A percentile compares a stretch with the other conserved stretches of the same genome.
These are phyloP conservation scores for Bretschneidera sinensis DNA, from an alignment of 345 rosid species.

Conservation along the genomic window DNA sequence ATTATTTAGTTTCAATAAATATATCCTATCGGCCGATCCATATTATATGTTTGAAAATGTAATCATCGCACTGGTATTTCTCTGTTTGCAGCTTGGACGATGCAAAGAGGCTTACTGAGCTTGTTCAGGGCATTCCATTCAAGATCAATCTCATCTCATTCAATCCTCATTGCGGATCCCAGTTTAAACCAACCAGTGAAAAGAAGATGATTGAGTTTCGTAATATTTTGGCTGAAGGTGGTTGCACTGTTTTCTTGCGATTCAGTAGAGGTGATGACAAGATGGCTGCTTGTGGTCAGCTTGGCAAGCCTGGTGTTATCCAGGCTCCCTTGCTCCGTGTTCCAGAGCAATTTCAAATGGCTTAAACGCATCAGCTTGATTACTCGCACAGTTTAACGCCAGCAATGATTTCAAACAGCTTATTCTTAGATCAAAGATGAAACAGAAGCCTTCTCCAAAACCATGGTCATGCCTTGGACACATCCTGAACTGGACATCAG, in stretches of 20 bases:
- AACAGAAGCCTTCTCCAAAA: background rate
- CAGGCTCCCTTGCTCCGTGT: slow-evolving; percentile 73
- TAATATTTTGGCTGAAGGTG: slow-evolving; percentile 63
- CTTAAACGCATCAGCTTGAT: slow-evolving; percentile 31
- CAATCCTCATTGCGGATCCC: slow-evolving; percentile 81
- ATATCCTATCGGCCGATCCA: no score
- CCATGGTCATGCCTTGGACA: no score
- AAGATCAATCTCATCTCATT: slow-evolving; percentile 89
- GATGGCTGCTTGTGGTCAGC: slow-evolving; percentile 99
- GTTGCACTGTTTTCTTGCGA: slow-evolving; percentile 60
- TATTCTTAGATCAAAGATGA: background rate
- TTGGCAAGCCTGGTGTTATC: slow-evolving; percentile 62
- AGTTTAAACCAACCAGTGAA: slow-evolving; percentile 58
- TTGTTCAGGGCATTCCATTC: slow-evolving; percentile 90
- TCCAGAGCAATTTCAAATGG: slow-evolving; percentile 65
- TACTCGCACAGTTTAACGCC: background rate
- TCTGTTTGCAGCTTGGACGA: slow-evolving; percentile 63
- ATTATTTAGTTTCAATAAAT: no score
- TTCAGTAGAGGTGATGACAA: slow-evolving; percentile 86
- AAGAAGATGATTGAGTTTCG: slow-evolving; percentile 80
- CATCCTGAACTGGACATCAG: no score
- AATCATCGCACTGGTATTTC: no score
- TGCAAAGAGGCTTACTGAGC: slow-evolving; percentile 75
- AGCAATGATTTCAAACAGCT: background rate
- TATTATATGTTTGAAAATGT: no score